These are phyloP conservation scores for Xerophyta viscosa DNA, from an alignment of 106 monocot genomes.

Conservation along the genomic window DNA sequence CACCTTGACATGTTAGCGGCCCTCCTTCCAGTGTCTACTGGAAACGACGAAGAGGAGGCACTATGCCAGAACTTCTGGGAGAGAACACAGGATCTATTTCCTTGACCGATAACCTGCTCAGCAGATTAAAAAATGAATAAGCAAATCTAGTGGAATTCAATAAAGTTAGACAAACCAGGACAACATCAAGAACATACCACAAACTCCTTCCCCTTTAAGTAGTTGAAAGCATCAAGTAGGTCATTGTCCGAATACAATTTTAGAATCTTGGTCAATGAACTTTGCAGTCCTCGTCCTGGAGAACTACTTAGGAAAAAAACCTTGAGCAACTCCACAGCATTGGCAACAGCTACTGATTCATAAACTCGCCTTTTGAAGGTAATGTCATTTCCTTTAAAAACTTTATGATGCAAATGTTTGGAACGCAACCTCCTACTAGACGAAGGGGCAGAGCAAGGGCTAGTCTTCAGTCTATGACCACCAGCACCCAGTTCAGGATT, in stretches of 20 bases:
- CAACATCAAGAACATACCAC: too few species aligned
- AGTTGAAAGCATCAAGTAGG: constrained; percentile 56
- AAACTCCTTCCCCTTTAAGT: constrained; percentile 58
- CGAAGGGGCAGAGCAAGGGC: neutral
- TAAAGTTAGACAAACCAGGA: too few species aligned
- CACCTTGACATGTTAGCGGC: constrained; percentile 49
- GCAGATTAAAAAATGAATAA: neutral
- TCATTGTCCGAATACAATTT: constrained; percentile 60
- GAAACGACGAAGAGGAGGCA: constrained; percentile 78
- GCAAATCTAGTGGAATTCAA: too few species aligned
- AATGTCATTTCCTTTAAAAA: constrained; percentile 22
- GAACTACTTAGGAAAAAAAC: constrained; percentile 56
- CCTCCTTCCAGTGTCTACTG: constrained; percentile 77
- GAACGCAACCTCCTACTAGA: constrained; percentile 17
- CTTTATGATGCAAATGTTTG: constrained; percentile 20
- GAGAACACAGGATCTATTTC: constrained; percentile 56
- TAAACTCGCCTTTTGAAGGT: constrained; percentile 23
- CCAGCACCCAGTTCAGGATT: constrained; percentile 5
- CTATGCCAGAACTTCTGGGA: constrained; percentile 52
- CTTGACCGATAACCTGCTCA: constrained; percentile 59
- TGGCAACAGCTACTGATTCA: constrained; percentile 60
- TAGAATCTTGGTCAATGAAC: constrained; percentile 47
- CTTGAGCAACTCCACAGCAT: constrained; percentile 87
- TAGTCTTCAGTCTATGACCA: constrained; percentile 2
- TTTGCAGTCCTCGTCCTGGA: constrained; percentile 39